These are phyloP conservation scores for Neurospora sp. DNA, from an alignment of 495 filamentous ascomycete genomes.

Conservation along the genomic window DNA sequence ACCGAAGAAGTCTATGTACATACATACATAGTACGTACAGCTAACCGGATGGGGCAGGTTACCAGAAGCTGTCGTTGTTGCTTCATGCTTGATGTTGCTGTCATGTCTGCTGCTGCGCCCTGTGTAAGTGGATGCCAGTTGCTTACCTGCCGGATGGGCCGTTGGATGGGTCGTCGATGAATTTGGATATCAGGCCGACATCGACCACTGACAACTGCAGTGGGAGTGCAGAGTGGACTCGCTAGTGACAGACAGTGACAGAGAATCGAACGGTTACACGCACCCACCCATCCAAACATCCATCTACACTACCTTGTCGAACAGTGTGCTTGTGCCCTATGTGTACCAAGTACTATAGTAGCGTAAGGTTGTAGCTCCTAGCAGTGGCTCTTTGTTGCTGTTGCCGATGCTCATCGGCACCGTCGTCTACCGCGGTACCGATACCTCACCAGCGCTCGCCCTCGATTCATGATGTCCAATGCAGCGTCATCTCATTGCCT, in stretches of 20 bases:
- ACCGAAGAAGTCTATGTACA: not conserved
- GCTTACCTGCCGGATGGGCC: not conserved
- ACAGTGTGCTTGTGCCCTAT: not conserved
- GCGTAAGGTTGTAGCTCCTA: not conserved
- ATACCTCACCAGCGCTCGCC: not conserved
- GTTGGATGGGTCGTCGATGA: not conserved
- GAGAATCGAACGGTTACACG: not conserved
- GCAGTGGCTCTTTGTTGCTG: not conserved
- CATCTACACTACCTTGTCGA: not conserved
- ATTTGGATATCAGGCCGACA: not conserved
- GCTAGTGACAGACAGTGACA: not conserved
- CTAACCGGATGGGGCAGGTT: not conserved
- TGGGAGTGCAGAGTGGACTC: not conserved
- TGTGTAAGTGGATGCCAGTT: not conserved
- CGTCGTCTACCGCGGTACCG: not conserved
- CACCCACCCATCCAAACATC: not conserved
- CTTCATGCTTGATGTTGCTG: not conserved
- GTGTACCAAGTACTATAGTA: not conserved
- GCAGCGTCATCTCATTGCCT: not conserved
- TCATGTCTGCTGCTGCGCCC: not conserved
- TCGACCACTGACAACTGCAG: not conserved
- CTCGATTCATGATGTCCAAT: not conserved
- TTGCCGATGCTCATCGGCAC: not conserved
- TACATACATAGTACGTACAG: not conserved
- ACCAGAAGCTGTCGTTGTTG: not conserved